Evolutionary conservation across 306 rosid species (phyloP), one percentile per base, ranked within the genome.

Genomic region (Lathyrus aphaca): DNA sequence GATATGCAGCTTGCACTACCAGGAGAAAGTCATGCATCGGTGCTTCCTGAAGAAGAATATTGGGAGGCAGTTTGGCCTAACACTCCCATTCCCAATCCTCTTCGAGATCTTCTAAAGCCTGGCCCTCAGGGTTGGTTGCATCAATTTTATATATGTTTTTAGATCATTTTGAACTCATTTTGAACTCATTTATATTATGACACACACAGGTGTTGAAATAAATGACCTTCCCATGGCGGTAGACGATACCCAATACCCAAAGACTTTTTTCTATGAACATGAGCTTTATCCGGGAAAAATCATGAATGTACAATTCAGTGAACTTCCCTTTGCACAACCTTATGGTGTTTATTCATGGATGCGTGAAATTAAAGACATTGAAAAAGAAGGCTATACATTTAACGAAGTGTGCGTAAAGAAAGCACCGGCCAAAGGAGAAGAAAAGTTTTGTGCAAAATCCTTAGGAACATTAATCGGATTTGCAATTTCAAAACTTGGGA

Each of bases 381-480:
- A 57, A 1, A 70, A 56, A 42, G 74, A 69, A n/a, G 57, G 57
- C 29, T 70, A 70, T 9, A 70, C 58, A 8, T 44, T 30, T 25
- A 8, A 44, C 7, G 75, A 58, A 0, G 46, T 59, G 2, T 71
- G 75, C 49, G 44, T 45, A 3, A 12, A 37, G 1, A 49, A 11
- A 59, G 39, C 0, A 55, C 3, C 66, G 0, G 1, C 25, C 1
- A 58, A 43, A 1, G 73, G 66, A 54, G 79, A 74, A 32, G 4
- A 67, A 43, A 75, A 49, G 21, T 48, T 6, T 2, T 75, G 69
- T 15, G 55, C 74, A 0, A 75, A 68, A 45, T 67, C 74, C 12
- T 67, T 75, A 8, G 25, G 17, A 58, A 35, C 90, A 1, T 77
- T 86, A 84, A 37, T 87, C 2, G 87, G 77, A 25, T 89, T 81